Evolutionary conservation across 2,329 filamentous ascomycete species (phyloP), one percentile per base, ranked within the genome.

Genomic region (Clonostachys rhizophaga): DNA sequence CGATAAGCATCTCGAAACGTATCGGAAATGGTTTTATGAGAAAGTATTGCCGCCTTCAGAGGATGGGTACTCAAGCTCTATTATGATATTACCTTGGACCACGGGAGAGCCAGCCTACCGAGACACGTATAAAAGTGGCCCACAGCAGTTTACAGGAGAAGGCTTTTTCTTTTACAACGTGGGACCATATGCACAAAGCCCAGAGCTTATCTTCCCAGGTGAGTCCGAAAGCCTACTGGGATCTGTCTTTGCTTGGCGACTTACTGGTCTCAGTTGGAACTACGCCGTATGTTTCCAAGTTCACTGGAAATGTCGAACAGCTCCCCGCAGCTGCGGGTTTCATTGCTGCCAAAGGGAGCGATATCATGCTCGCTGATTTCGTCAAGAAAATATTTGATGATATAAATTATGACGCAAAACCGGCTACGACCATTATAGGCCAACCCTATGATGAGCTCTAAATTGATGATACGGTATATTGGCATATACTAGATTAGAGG

Each of bases 361-460:
- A 46, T 42, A 33, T 46, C 37, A 46, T 46, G 45, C 33, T 46
- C 12, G 36, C 45, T 16, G 36, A 46, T 16, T 46, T 46, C 12
- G 45, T 46, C 14, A 39, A 39, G 7, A 18, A n/a, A 8, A 11
- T 39, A 11, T 39, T 39, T 12, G 36, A 39, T 3, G 2, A n/a
- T 39, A 30, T 30, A 10, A 9, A 9, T 30, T 5, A 30, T 30
- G 24, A 30, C 8, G 4, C 4, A 30, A 30, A 30, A 9, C 24
- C 24, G 3, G 4, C 24, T 30, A 10, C 24, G 24, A 9, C 24
- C 24, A 30, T 30, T 30, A 30, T 30, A 30, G 24, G 24, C 4
- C 24, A 30, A 30, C 10, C 8, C 8, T 30, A 8, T 30, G 24
- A 30, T 30, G 24, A 30, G 24, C 24, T 30, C 24, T 30, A 30